Percentiles rank a stretch among this genome's conserved stretches.
phyloP scores from a whole-genome alignment of 129 eudicot genomes.

The Ambrosia artemisiifolia region DNA sequence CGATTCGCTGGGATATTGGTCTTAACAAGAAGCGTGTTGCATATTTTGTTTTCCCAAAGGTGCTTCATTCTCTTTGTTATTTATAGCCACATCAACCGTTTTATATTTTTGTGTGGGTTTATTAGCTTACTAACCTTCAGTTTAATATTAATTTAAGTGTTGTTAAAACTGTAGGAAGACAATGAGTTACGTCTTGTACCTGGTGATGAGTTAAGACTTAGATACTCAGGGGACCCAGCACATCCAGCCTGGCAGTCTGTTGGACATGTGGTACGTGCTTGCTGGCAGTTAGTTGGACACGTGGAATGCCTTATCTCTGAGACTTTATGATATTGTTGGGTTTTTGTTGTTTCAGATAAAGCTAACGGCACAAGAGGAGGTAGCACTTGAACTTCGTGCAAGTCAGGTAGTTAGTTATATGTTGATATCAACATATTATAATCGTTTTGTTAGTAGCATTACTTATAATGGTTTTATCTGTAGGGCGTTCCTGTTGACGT shows the following conservation, averaged over 20 bases:
- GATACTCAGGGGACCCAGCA: slow-evolving; percentile 86
- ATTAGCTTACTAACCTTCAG: not conserved
- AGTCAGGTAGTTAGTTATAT: slow-evolving; percentile 54
- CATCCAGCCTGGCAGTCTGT: slow-evolving; percentile 97
- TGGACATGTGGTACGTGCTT: slow-evolving; percentile 80
- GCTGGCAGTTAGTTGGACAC: not conserved
- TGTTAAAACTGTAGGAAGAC: slow-evolving; percentile 57
- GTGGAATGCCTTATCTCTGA: not conserved
- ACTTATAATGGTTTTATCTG: slow-evolving; percentile 8
- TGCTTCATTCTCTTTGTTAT: slow-evolving; percentile 11
- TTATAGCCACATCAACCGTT: not conserved
- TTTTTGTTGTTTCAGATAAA: slow-evolving; percentile 56
- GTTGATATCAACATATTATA: not conserved
- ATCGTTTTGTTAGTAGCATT: slow-evolving; percentile 7
- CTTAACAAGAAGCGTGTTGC: slow-evolving; percentile 95
- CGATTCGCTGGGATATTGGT: slow-evolving; percentile 93
- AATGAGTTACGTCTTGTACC: slow-evolving; percentile 56
- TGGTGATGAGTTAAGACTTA: slow-evolving; percentile 61
- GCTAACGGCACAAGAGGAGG: slow-evolving; percentile 95
- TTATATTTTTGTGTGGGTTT: not conserved
- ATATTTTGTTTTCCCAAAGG: slow-evolving; percentile 93
- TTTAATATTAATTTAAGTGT: not conserved
- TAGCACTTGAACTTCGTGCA: slow-evolving; percentile 93
- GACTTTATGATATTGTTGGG: not conserved
- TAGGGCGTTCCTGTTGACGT: slow-evolving; percentile 92